phyloP scores from a whole-genome alignment of 495 filamentous ascomycete genomes.

The Bryoglossum gracile region DNA sequence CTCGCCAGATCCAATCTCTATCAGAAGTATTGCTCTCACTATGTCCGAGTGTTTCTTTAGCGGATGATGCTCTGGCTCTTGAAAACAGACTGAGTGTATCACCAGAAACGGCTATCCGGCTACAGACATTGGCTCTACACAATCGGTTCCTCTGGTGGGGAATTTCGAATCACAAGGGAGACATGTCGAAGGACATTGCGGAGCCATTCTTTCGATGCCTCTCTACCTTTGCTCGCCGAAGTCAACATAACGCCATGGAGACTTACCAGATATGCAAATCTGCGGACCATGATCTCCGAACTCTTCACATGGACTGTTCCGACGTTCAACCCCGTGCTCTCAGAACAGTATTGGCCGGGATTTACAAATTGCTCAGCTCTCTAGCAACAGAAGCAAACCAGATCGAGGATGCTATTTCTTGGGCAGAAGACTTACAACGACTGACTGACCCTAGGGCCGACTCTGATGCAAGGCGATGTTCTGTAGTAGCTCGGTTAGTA shows the following conservation, averaged over 20 bases:
- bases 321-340: slow-evolving; percentile 4
- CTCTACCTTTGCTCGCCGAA: slow-evolving; percentile 50
- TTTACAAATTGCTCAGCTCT: slow-evolving; percentile 27
- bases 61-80: slow-evolving; percentile 41
- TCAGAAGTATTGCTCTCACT: slow-evolving; percentile 61
- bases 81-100: slow-evolving; percentile 46
- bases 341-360: slow-evolving; percentile 6
- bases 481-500: slow-evolving; percentile 37
- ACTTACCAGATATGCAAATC: slow-evolving; percentile 9
- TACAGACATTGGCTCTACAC: slow-evolving; percentile 63
- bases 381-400: slow-evolving; percentile 39
- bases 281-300: slow-evolving; percentile 9
- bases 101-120: slow-evolving; percentile 49
- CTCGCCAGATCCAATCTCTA: slow-evolving; percentile 61
- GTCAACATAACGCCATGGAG: slow-evolving; percentile 8
- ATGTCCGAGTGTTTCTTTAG: slow-evolving; percentile 46
- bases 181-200: slow-evolving; percentile 61
- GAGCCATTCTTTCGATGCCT: slow-evolving; percentile 63
- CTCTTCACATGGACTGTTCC: slow-evolving; percentile 4
- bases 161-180: slow-evolving; percentile 57
- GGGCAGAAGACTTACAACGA: slow-evolving; percentile 36
- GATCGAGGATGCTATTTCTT: slow-evolving; percentile 38
- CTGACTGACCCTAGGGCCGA: slow-evolving; percentile 27
- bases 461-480: slow-evolving; percentile 36
- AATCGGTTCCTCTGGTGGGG: slow-evolving; percentile 64